Conservation (phyloP, 2,329 filamentous ascomycete species). For the Ambrosiella xylebori region DNA sequence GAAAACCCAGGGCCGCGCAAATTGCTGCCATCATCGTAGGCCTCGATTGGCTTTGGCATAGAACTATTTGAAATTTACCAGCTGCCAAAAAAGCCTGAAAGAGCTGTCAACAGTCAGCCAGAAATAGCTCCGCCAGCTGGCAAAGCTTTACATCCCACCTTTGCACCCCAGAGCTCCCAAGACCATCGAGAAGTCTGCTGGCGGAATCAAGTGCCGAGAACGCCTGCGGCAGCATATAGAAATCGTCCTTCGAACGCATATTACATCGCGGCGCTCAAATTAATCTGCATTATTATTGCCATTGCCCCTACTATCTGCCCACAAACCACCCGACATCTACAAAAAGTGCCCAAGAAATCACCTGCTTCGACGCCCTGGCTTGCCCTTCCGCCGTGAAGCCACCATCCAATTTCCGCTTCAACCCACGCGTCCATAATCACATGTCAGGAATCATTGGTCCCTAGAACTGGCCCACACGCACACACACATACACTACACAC, state of each 20-base stretch:
- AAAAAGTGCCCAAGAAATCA: not conserved
- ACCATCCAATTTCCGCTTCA: conserved; percentile 4
- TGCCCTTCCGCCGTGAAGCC: not conserved
- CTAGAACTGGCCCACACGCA: not conserved
- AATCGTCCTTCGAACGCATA: not conserved
- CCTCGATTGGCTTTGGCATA: not conserved
- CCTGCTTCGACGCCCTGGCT: not conserved
- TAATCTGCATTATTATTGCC: not conserved
- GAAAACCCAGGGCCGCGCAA: not conserved
- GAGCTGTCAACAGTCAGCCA: conserved; percentile 4
- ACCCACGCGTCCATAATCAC: conserved; percentile 4
- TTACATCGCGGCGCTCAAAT: not conserved
- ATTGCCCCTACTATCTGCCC: not conserved
- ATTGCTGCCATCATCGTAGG: not conserved
- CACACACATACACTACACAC: not conserved
- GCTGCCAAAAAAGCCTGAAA: not conserved
- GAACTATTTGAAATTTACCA: not conserved
- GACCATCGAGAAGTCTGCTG: too few species aligned
- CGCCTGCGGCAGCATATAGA: too few species aligned
- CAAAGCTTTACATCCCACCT: not conserved
- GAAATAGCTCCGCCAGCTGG: not conserved
- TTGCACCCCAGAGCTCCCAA: not conserved
- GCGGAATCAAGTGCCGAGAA: too few species aligned
- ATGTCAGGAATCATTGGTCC: not conserved
- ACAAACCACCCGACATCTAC: not conserved